phyloP scores from a whole-genome alignment of 2,329 filamentous ascomycete species.

The Arthrobotrys sinensis region DNA sequence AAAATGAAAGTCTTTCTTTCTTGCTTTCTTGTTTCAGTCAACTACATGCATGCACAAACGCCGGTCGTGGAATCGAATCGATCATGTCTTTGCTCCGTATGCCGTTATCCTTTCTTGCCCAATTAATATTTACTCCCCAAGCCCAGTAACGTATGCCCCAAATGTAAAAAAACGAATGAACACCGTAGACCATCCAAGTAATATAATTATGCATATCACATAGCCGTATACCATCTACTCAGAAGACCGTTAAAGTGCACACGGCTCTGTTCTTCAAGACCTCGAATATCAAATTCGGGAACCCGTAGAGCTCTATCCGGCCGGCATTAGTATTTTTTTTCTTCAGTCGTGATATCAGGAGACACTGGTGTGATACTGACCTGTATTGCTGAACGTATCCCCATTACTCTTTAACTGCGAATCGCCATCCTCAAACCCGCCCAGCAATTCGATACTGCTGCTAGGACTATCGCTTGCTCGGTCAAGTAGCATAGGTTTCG shows the following conservation, averaged over 20 bases:
- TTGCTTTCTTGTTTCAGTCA: not conserved
- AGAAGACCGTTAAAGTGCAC: conserved; percentile 91
- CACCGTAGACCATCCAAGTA: not conserved
- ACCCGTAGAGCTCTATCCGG: conserved; percentile 78
- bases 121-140: conserved; percentile 22
- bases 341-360: not conserved
- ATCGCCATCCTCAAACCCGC: conserved; percentile 85
- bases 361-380: conserved; percentile 50
- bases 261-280: conserved; percentile 93
- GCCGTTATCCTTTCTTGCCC: not conserved
- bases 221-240: conserved; percentile 64
- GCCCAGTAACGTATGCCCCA: not conserved
- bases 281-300: conserved; percentile 94
- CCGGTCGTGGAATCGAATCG: conserved; percentile 14
- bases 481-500: conserved; percentile 82
- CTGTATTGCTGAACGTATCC: conserved; percentile 66
- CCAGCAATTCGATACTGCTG: conserved; percentile 87
- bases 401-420: conserved; percentile 69
- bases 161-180: conserved; percentile 1
- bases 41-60: conserved; percentile 28
- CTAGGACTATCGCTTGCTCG: conserved; percentile 92
- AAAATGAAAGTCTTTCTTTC: not conserved
- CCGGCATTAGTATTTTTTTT: conserved; percentile 12
- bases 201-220: not conserved
- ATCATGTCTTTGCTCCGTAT: conserved; percentile 26